Base-by-base conservation (phyloP, 352 stramenopile species). In the Globisporangium uncinulatum region DNA sequence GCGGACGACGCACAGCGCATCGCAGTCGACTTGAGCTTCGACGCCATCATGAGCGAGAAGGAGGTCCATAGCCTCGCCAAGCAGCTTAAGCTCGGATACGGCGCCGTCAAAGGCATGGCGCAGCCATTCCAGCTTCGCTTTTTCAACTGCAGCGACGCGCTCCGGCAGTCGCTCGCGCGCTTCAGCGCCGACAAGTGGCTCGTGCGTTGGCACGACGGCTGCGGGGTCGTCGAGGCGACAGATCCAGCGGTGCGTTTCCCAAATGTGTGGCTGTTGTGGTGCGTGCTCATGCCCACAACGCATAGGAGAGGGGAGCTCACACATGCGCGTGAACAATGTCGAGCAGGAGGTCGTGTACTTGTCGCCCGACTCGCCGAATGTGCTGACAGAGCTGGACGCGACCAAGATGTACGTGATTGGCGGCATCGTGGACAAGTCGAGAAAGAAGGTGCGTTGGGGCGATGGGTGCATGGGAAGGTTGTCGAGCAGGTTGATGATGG, bases 1-100 rank as follows among this genome's bases (percentile, higher is more conserved):
- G 56, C 68, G 47, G 66, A 50, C 6, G 54, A 43, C 6, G 73
- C 42, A 47, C 71, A 87, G 56, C 71, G 66, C 3, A 62, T 92
- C 32, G 78, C 73, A 8, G 72, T 92, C 19, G 83, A 92, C 58
- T 62, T 89, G 56, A 61, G 76, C 52, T 92, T 87, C 59, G 79
- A 92, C 54, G 70, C 48, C 48, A 89, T 92, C 66, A 92, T 92
- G 83, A 92, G 87, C 68, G 73, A 86, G 24, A 92, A 92, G 70
- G 83, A 92, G 47, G 51, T 90, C 20, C 73, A 63, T 54, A 92
- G 83, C 54, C 57, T 92, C 6, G 61, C 69, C 21, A 92, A 90
- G n/a, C 83, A 92, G 56, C 42, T 92, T 29, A 89, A 89, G 63
- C 69, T 90, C 51, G 75, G 76, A 53, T 92, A 92, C 49, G 83